Base-by-base conservation (phyloP, 805 yeast species). In the Kodamaea kaohsiungensis region DNA sequence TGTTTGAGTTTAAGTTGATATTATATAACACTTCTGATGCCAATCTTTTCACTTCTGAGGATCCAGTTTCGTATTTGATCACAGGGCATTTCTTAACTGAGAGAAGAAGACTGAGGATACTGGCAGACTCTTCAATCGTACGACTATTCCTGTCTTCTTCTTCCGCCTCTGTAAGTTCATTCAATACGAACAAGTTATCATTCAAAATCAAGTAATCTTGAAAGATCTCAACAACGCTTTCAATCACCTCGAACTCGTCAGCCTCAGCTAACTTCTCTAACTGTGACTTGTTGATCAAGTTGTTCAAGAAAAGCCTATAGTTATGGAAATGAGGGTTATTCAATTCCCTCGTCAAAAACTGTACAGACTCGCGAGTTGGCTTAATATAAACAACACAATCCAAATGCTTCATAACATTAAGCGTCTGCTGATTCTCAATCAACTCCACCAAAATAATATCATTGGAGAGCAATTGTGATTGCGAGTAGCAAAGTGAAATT, bases 401-500 rank as follows among this genome's bases (percentile, higher is more conserved):
- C 63, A 95, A 71, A 64, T 92, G 96, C 55, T 70, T 73, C 79
- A 76, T 74, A 7, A 54, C 43, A 55, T 91, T 84, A 80, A 92
- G 80, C 43, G 80, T 81, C 62, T 86, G 90, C 45, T 95, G 77
- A 46, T 77, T 71, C 17, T 73, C 77, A 16, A 76, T 61, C 59
- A 71, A 64, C 63, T 91, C 97, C 46, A 91, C 86, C 49, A 95
- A 76, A 56, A 89, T 91, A n/a, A 95, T 83, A 57, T 93, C 96
- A 61, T 89, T 82, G 59, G 87, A 84, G 39, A 95, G 78, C 46
- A 95, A 77, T 53, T 86, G 88, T 2, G 96, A 86, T 67, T 95
- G 99, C 1, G 97, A 88, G 27, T 96, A 83, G 61, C 88, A 85
- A 81, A 95, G 79, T n/a, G 98, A 91, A 18, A 95, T 82, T 19